Base-by-base conservation (phyloP, 257 asterid genomes). In the Solanum megistacrolobum region DNA sequence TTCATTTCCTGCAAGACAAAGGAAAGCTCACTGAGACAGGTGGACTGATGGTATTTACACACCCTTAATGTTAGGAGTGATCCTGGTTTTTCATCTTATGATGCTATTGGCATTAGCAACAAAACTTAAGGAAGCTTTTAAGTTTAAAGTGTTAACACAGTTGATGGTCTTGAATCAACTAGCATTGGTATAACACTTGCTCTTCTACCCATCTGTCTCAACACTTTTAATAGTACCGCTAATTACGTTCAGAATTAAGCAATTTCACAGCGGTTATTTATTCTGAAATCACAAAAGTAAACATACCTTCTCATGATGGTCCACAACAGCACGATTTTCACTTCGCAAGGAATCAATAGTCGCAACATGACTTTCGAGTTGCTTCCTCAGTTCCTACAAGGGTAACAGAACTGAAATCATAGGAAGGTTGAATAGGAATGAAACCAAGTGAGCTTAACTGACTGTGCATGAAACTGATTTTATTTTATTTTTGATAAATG, bases 311-410 rank as follows among this genome's bases (percentile, higher is more conserved):
- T 93, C 99, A 90, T 92, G 99, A 83, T 89, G 92, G 90, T 94
- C 98, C 83, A 76, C 86, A 89, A 89, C 89, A 48, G 95, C 93
- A 88, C 94, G 99, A 81, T 91, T 90, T 74, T 94, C 99, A 69
- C 62, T 91, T 87, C 90, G 95, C 92, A 97, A 87, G 65, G 94
- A 89, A 71, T 95, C 98, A 85, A 92, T 90, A 16, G 92, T 93
- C 18, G 89, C 93, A 87, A 96, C 98, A 87, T 97, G 96, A 85
- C 90, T 89, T 93, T 97, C 99, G 84, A 97, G 91, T 91, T 88
- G 94, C 91, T 94, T 96, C 93, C 99, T 92, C 91, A 97, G 95
- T 91, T 96, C 98, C 99, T 97, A 91, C 89, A 89, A 23, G 73
- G 83, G 72, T 88, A 90, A 81, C 72, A 87, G 29, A 39, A 79